Percentiles rank a stretch among this genome's conserved stretches.
These are phyloP conservation scores for Acanthochlamys bracteata DNA, from an alignment of 106 monocot genomes.

Conservation along the genomic window DNA sequence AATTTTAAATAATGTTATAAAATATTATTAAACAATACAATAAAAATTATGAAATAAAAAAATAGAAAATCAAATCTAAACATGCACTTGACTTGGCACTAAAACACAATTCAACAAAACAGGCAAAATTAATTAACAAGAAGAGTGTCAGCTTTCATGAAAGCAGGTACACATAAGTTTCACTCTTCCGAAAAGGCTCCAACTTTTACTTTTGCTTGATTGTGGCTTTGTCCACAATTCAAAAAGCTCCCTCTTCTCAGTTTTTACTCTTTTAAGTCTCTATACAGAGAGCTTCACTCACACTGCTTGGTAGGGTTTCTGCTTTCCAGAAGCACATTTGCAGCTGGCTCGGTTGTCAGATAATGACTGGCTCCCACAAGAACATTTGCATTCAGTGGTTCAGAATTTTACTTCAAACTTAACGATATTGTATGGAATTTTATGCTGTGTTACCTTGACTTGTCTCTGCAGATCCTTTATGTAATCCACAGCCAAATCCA, in stretches of 20 bases:
- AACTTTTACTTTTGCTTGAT: not conserved
- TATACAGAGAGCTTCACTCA: constrained; percentile 9
- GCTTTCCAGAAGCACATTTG: constrained; percentile 52
- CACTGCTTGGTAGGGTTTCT: constrained; percentile 26
- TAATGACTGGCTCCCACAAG: constrained; percentile 29
- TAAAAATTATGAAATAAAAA: too few relatives aligned
- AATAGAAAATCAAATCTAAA: too few relatives aligned
- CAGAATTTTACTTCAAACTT: too few relatives aligned
- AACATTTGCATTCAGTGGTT: not conserved
- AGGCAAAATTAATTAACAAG: not conserved
- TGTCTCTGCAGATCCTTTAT: constrained; percentile 85
- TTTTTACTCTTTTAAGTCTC: not conserved
- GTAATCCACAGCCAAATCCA: constrained; percentile 85
- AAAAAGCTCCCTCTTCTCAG: too few relatives aligned
- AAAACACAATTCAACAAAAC: not conserved
- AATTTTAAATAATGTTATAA: too few relatives aligned
- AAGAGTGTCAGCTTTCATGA: not conserved
- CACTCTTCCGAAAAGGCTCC: not conserved
- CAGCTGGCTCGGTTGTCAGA: constrained; percentile 54
- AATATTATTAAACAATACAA: too few relatives aligned
- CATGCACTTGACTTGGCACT: too few relatives aligned
- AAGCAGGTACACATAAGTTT: not conserved
- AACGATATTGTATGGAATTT: not conserved
- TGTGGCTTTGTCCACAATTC: not conserved
- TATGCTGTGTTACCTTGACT: constrained; percentile 45